phyloP scores from a whole-genome alignment of 192 early-diverging fungal genomes.

The Podila epigama region DNA sequence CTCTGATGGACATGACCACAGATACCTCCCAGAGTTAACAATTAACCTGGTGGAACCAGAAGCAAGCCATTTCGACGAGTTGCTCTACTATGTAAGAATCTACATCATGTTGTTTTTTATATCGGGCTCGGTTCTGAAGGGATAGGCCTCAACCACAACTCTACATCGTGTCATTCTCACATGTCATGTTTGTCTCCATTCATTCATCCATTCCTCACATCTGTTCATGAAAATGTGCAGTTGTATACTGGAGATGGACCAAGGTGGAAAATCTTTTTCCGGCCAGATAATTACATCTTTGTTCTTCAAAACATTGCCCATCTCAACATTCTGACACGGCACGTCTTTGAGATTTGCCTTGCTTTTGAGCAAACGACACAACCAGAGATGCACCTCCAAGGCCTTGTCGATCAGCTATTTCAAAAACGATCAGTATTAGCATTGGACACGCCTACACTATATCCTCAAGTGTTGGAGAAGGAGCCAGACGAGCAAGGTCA shows the following conservation, averaged over 20 bases:
- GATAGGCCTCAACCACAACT: not conserved
- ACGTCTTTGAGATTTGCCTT: constrained; percentile 10
- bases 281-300: constrained; percentile 5
- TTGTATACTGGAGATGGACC: constrained; percentile 15
- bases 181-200: not conserved
- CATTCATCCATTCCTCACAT: not conserved
- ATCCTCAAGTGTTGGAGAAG: too few relatives aligned
- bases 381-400: constrained; percentile 1
- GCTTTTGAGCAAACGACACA: constrained; percentile 3
- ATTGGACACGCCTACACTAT: too few relatives aligned
- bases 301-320: constrained; percentile 19
- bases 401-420: not conserved
- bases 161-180: not conserved
- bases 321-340: constrained; percentile 9
- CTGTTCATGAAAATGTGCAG: not conserved
- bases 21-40: constrained; percentile 11
- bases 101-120: not conserved
- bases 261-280: constrained; percentile 16
- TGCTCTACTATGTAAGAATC: constrained; percentile 16
- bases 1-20: not conserved
- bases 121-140: too few relatives aligned
- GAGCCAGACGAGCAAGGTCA: too few relatives aligned
- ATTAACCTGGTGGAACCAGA: constrained; percentile 12
- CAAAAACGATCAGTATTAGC: not conserved
- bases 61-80: constrained; percentile 15